phyloP scores from a whole-genome alignment of 139 green algal species.

The Zygnema cylindricum region DNA sequence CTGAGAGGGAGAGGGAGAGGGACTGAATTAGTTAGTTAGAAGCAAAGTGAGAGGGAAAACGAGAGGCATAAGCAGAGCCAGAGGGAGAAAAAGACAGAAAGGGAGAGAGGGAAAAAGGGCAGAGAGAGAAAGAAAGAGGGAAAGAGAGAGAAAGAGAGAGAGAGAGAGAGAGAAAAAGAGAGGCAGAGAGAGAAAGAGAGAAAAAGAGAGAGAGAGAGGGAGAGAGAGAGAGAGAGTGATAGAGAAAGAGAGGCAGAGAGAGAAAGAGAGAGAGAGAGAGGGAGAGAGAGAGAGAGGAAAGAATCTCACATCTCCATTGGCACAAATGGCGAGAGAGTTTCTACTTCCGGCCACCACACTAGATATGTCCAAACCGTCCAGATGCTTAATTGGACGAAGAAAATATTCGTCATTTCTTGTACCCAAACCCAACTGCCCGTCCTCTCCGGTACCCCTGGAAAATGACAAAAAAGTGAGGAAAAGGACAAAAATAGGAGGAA shows the following conservation, averaged over 20 bases:
- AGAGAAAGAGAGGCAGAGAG: no score
- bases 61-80: not conserved
- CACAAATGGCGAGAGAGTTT: slow-evolving; percentile 51
- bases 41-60: not conserved
- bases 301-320: slow-evolving; percentile 34
- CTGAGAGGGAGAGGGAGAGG: slow-evolving; percentile 22
- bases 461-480: no score
- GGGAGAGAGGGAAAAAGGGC: not conserved
- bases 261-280: not conserved
- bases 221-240: not conserved
- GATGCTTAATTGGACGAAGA: slow-evolving; percentile 1
- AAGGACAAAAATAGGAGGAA: no score
- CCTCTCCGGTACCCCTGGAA: slow-evolving; percentile 54
- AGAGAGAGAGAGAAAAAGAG: no score
- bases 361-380: slow-evolving; percentile 32
- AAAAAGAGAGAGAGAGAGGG: not conserved
- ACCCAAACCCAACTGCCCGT: slow-evolving; percentile 54
- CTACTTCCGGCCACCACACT: slow-evolving; percentile 29
- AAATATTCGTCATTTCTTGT: not conserved
- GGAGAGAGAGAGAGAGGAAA: not conserved
- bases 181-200: not conserved
- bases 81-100: slow-evolving; percentile 3
- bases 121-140: no score
- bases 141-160: not conserved
- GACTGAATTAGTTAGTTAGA: not conserved